Base-by-base conservation (phyloP, 371 early-diverging fungal genomes). In the Apophysomyces ossiformis region DNA sequence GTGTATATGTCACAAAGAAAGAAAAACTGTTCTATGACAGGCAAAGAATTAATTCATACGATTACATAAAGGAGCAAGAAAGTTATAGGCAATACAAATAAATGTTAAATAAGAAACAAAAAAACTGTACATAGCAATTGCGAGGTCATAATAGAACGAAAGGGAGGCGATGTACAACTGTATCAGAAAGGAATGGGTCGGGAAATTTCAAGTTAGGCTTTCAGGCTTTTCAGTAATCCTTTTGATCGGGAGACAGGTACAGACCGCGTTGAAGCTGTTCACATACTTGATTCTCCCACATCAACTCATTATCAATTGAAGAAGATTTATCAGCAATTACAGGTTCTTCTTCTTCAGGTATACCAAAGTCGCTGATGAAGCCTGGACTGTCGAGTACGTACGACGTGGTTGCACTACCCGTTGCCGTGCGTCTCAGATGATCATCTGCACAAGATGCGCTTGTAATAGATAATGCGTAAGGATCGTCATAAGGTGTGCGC, bases 361-460 rank as follows among this genome's bases (percentile, higher is more conserved):
- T 59, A n/a, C 78, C 75, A 61, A 78, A 78, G 44, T 78, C 78
- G 45, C 66, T 63, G 16, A 70, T 71, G 26, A 78, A 78, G 4
- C 75, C 78, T 11, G 78, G 78, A 63, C 74, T 67, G 54, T 75
- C 78, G 12, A 36, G 41, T 37, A 57, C 58, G 11, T 36, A 50
- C 57, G 58, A 21, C 37, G 58, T 58, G 7, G 58, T 35, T 6
- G 35, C 6, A 46, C 54, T 8, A 46, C 38, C 37, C 37, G 46
- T 21, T 57, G 38, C 6, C 39, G 36, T 13, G 21, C 21, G 47
- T 46, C 63, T 45, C 58, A 46, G 16, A 58, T 59, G 60, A 38
- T 50, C 54, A 7, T 50, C 54, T 50, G 54, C 9, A 26, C 1
- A 50, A 6, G 16, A 21, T 21, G 21, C n/a, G 4, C 54, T 21